These are phyloP conservation scores for Endothia cerciana DNA, from an alignment of 2,329 filamentous ascomycete genomes.

Conservation along the genomic window DNA sequence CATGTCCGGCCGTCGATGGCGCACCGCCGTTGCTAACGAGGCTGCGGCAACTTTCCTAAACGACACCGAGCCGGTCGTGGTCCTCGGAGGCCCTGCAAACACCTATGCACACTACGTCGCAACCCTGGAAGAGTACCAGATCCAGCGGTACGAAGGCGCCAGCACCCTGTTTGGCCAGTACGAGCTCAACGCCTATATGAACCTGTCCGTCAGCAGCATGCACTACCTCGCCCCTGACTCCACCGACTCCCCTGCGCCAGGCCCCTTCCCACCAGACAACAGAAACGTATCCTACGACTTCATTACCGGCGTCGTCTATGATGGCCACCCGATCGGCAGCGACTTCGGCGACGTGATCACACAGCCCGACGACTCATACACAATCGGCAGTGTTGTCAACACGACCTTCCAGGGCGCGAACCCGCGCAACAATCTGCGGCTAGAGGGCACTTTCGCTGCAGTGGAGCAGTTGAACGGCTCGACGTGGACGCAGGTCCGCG, in stretches of 20 bases:
- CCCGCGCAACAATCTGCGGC: conserved; percentile 80
- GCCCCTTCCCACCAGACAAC: conserved; percentile 76
- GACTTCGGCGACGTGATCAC: conserved; percentile 69
- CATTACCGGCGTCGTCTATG: conserved; percentile 78
- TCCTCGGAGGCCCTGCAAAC: conserved; percentile 86
- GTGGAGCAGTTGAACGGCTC: conserved; percentile 62
- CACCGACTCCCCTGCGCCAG: conserved; percentile 50
- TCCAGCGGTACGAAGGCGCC: conserved; percentile 94
- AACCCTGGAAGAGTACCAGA: conserved; percentile 54
- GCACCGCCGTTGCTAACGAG: conserved; percentile 64
- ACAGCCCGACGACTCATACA: conserved; percentile 56
- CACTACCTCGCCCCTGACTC: conserved; percentile 62
- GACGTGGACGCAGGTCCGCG: conserved; percentile 69
- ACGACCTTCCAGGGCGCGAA: conserved; percentile 84
- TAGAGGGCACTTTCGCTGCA: conserved; percentile 76
- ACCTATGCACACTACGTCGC: conserved; percentile 66
- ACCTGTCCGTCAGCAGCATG: conserved; percentile 75
- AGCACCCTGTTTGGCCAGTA: conserved; percentile 86
- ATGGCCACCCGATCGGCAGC: conserved; percentile 67
- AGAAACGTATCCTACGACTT: conserved; percentile 75
- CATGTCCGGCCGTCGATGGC: conserved; percentile 90
- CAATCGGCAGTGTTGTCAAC: conserved; percentile 60
- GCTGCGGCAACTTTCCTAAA: conserved; percentile 46
- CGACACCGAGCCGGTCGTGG: conserved; percentile 65
- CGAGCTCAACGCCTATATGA: conserved; percentile 85